Percentiles rank a stretch among this genome's conserved stretches.
phyloP scores from a whole-genome alignment of 768 basidiomycete genomes.

The Fomitopsis pulvina region DNA sequence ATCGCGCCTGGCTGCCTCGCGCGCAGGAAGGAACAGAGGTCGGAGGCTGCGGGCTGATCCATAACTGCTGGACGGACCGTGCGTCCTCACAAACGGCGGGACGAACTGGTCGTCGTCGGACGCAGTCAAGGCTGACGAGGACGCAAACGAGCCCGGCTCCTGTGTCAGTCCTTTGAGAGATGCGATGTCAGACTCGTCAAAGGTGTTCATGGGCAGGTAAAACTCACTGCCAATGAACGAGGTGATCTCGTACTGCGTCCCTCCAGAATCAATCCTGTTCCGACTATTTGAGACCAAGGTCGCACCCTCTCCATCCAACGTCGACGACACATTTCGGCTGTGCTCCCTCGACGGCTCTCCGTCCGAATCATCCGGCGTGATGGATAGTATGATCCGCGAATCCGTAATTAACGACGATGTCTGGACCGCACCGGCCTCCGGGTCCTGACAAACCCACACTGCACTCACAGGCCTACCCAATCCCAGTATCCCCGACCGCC shows the following conservation, averaged over 20 bases:
- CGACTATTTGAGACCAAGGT: constrained; percentile 1
- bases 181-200: not conserved
- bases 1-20: not conserved
- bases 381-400: no score
- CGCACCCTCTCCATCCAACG: not conserved
- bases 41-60: not conserved
- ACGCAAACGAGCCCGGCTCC: constrained; percentile 11
- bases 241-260: constrained; percentile 63
- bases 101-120: not conserved
- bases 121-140: not conserved
- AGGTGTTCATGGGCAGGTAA: not conserved
- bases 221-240: constrained; percentile 57
- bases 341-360: no score
- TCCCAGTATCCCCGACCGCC: not conserved
- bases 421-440: constrained; percentile 20
- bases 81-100: not conserved
- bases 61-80: not conserved
- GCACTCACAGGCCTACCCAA: not conserved
- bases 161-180: constrained; percentile 26
- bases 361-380: no score
- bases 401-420: constrained; percentile 11
- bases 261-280: constrained; percentile 33
- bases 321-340: not conserved
- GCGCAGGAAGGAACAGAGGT: not conserved
- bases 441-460: constrained; percentile 15